Evolutionary conservation across 768 basidiomycete species (phyloP).

Genomic region (Mycena galopus): DNA sequence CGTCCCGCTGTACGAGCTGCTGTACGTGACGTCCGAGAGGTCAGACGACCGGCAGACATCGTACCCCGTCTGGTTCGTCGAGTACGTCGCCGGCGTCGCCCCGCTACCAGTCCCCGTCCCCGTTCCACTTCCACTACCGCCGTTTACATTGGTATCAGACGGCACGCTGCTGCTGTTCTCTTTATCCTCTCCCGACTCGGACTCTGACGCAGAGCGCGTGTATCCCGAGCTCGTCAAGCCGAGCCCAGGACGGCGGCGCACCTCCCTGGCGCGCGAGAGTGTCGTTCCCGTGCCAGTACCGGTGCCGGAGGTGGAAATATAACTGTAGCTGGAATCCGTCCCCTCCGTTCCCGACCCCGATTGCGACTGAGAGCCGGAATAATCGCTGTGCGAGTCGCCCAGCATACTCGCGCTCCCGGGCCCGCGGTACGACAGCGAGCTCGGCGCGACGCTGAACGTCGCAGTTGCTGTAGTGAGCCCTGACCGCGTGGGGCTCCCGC

Average conservation of each 20-base stretch:
- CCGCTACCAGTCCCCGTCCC: conserved; percentile 39
- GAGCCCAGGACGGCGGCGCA: conserved; percentile 47
- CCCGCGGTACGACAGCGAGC: conserved; percentile 33
- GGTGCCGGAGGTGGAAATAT: conserved; percentile 11
- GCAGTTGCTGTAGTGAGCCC: conserved; percentile 26
- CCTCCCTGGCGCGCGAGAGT: conserved; percentile 30
- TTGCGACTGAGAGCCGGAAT: conserved; percentile 43
- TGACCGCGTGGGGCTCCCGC: conserved; percentile 29
- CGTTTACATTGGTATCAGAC: conserved; percentile 29
- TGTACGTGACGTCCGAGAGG: conserved; percentile 54
- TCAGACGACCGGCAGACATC: conserved; percentile 68
- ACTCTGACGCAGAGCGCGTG: background rate
- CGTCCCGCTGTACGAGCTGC: conserved; percentile 42
- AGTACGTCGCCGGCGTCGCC: conserved; percentile 48
- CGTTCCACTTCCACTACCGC: conserved; percentile 30
- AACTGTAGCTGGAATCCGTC: conserved; percentile 32
- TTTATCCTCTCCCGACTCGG: conserved; percentile 30
- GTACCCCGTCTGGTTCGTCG: conserved; percentile 65
- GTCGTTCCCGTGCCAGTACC: conserved; percentile 3
- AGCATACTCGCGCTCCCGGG: conserved; percentile 34
- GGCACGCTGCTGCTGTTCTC: conserved; percentile 32
- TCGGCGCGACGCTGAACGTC: conserved; percentile 36
- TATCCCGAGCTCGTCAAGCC: conserved; percentile 65
- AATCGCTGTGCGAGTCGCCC: conserved; percentile 34
- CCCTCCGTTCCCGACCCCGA: conserved; percentile 53